Conservation (phyloP, 23 red algal species). For the Gracilaria domingensis region DNA sequence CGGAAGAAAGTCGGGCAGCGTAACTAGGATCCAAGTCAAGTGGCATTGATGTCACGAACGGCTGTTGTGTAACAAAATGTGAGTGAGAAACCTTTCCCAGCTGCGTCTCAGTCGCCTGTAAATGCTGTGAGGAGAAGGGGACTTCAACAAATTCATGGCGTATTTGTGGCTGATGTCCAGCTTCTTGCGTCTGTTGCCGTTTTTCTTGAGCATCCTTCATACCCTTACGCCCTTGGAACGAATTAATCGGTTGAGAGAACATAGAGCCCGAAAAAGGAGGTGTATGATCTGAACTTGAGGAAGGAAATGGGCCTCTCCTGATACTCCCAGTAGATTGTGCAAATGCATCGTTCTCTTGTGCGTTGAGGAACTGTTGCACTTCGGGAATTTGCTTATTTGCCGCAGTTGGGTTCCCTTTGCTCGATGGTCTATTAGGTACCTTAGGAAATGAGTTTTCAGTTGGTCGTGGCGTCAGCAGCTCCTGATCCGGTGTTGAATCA, state of each 20-base stretch:
- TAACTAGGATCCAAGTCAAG: slow-evolving; percentile 12
- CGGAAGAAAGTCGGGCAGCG: slow-evolving; percentile 3
- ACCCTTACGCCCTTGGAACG: background rate
- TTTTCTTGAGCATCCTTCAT: background rate
- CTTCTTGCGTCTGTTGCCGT: background rate
- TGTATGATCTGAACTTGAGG: background rate
- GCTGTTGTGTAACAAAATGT: slow-evolving; percentile 15
- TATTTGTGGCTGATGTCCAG: background rate
- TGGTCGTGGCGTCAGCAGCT: background rate
- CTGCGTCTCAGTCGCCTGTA: background rate
- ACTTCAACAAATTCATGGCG: background rate
- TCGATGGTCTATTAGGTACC: background rate
- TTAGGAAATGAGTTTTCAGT: background rate
- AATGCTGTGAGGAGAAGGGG: background rate
- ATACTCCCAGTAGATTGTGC: background rate
- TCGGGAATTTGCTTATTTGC: background rate
- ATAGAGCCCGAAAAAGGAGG: background rate
- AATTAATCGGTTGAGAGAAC: background rate
- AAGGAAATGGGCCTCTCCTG: background rate
- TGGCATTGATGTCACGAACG: background rate
- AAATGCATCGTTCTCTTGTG: background rate
- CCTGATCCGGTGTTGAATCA: background rate
- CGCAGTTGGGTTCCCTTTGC: background rate
- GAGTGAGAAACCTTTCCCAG: background rate
- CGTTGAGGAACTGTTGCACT: background rate